Percentiles rank a stretch among this genome's conserved stretches.
Conservation (phyloP, 2,329 filamentous ascomycete genomes). For the Bertia moriformis region DNA sequence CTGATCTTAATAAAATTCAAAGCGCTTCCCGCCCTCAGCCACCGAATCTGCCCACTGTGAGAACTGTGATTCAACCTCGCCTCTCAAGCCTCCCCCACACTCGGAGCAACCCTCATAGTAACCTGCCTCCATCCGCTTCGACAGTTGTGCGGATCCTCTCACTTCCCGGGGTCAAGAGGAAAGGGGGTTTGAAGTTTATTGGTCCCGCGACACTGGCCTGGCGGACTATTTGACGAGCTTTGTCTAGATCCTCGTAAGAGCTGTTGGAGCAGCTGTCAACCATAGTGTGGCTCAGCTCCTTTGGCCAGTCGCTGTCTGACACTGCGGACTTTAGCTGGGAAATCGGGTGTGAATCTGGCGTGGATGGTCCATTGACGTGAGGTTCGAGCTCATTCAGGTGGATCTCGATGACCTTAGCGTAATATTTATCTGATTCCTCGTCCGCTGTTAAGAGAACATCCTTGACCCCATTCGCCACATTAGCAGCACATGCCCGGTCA, state of each 20-base stretch:
- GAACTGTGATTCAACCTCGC: slow-evolving; percentile 15
- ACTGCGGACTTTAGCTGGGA: slow-evolving; percentile 13
- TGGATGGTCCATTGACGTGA: slow-evolving; percentile 18
- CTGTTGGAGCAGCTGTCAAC: slow-evolving; percentile 19
- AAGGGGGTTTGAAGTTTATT: slow-evolving; percentile 11
- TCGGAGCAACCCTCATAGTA: slow-evolving; percentile 12
- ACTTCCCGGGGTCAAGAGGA: slow-evolving; percentile 16
- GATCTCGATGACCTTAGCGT: slow-evolving; percentile 18
- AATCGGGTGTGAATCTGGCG: slow-evolving; percentile 16
- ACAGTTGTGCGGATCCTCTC: slow-evolving; percentile 16
- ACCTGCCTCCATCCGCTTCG: slow-evolving; percentile 13
- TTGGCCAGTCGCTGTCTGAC: slow-evolving; percentile 13
- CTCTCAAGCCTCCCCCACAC: slow-evolving; percentile 11
- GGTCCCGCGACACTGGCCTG: slow-evolving; percentile 15
- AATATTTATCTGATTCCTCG: slow-evolving; percentile 13
- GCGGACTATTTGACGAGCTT: slow-evolving; percentile 11
- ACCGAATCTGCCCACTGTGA: slow-evolving; percentile 14
- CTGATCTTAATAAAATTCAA: slow-evolving; percentile 15
- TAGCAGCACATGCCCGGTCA: slow-evolving; percentile 10
- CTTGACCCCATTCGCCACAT: slow-evolving; percentile 9
- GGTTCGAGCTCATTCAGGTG: slow-evolving; percentile 16
- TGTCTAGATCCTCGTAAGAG: slow-evolving; percentile 18
- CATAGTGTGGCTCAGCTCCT: slow-evolving; percentile 12
- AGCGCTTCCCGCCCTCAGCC: slow-evolving; percentile 17
- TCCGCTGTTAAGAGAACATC: slow-evolving; percentile 11